Evolutionary conservation across 1,284 basidiomycete species (phyloP).

Genomic region (Sporisorium sorghi): DNA sequence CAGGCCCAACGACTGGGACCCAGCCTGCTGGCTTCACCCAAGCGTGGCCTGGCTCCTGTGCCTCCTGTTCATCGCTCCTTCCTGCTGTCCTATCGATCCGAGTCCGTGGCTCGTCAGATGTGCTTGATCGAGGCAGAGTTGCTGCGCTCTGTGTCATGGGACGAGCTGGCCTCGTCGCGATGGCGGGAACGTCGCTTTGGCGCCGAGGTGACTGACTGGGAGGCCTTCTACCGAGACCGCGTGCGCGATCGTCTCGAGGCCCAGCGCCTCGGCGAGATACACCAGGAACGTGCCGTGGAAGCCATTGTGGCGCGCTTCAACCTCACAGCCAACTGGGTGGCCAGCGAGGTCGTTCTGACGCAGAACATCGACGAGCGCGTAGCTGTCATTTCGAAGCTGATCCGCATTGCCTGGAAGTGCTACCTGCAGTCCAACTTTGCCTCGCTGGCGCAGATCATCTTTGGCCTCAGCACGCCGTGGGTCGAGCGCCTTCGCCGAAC

Average conservation of each 20-base stretch:
- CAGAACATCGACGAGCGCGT: constrained; percentile 74
- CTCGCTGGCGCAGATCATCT: constrained; percentile 82
- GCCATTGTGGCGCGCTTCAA: constrained; percentile 88
- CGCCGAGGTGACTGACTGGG: constrained; percentile 84
- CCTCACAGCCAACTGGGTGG: constrained; percentile 83
- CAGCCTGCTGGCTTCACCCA: constrained; percentile 10
- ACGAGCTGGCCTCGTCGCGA: constrained; percentile 77
- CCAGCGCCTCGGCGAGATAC: constrained; percentile 65
- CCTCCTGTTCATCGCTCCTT: constrained; percentile 60
- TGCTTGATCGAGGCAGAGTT: constrained; percentile 88
- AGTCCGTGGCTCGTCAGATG: constrained; percentile 80
- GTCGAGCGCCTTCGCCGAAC: constrained; percentile 78
- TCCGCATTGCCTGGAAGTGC: constrained; percentile 89
- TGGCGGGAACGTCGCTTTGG: constrained; percentile 68
- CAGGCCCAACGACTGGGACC: background rate
- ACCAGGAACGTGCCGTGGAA: constrained; percentile 56
- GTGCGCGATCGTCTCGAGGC: constrained; percentile 77
- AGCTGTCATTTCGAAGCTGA: constrained; percentile 80
- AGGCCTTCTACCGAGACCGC: constrained; percentile 80
- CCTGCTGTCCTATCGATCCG: constrained; percentile 70
- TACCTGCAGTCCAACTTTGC: constrained; percentile 84
- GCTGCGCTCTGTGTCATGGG: constrained; percentile 83
- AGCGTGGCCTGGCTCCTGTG: constrained; percentile 13
- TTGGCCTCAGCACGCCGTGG: constrained; percentile 80
- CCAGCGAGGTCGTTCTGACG: constrained; percentile 77